Conservation (phyloP, 2,329 filamentous ascomycete genomes). For the Botrytis byssoidea region DNA sequence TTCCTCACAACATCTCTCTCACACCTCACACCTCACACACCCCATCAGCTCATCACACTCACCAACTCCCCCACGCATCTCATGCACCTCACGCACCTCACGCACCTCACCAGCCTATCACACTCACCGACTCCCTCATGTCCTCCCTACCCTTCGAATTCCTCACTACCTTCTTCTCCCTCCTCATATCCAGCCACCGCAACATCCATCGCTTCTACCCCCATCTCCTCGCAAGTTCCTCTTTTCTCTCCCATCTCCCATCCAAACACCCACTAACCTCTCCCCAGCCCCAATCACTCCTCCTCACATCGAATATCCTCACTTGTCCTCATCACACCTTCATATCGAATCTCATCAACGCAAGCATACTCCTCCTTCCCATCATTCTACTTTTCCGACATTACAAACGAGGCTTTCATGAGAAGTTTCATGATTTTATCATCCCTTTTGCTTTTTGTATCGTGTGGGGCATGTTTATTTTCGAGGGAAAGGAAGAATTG, state of each 20-base stretch:
- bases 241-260: neutral
- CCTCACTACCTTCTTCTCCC: neutral
- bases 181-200: neutral
- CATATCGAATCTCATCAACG: neutral
- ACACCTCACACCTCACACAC: neutral
- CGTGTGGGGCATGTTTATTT: neutral
- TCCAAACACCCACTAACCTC: neutral
- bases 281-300: neutral
- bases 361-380: neutral
- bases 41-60: neutral
- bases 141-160: neutral
- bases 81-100: neutral
- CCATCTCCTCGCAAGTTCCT: neutral
- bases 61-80: neutral
- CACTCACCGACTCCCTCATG: neutral
- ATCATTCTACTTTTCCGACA: neutral
- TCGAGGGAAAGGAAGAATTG: neutral
- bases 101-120: neutral
- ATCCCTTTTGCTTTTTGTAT: neutral
- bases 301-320: neutral
- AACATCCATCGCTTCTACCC: neutral
- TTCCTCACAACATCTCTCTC: neutral
- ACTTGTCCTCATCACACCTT: neutral
- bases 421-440: neutral
- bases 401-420: neutral